Evolutionary conservation across 2,329 filamentous ascomycete genomes (phyloP).

Genomic region (Aspergillus novoparasiticus): DNA sequence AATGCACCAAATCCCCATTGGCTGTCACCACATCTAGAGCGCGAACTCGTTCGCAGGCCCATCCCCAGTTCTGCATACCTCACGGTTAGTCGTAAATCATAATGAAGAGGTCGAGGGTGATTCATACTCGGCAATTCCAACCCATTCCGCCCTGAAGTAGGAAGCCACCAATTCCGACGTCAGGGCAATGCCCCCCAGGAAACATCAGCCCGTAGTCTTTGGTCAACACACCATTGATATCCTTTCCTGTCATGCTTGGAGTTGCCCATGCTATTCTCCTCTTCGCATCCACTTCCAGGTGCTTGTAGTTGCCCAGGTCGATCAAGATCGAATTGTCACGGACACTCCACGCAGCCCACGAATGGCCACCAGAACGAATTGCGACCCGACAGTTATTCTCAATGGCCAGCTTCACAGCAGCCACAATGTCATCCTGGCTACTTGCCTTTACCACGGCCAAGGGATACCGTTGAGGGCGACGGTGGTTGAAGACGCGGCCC

Average conservation of each 20-base stretch:
- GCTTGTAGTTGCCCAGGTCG: constrained; percentile 45
- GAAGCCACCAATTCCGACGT: constrained; percentile 59
- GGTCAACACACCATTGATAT: constrained; percentile 24
- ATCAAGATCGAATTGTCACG: constrained; percentile 50
- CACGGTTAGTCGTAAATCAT: not conserved
- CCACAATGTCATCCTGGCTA: constrained; percentile 36
- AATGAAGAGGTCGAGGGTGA: no score
- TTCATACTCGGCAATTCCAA: constrained; percentile 56
- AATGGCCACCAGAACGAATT: constrained; percentile 53
- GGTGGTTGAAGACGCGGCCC: constrained; percentile 51
- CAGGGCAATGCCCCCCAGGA: constrained; percentile 57
- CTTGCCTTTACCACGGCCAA: constrained; percentile 46
- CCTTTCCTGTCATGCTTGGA: constrained; percentile 51
- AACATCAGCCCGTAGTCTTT: constrained; percentile 49
- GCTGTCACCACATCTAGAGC: constrained; percentile 55
- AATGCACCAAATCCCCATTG: constrained; percentile 35
- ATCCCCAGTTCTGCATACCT: constrained; percentile 54
- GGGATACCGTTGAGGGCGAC: constrained; percentile 45
- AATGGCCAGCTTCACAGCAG: constrained; percentile 43
- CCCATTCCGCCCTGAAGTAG: constrained; percentile 61
- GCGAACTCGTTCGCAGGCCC: constrained; percentile 52
- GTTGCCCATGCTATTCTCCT: constrained; percentile 46
- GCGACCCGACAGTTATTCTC: constrained; percentile 43
- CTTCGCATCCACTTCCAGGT: constrained; percentile 43
- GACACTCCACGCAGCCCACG: constrained; percentile 54